A percentile compares a stretch with the other conserved stretches of the same genome.
Conservation (phyloP, 2,329 filamentous ascomycete genomes). For the Stagonosporopsis rhizophila region DNA sequence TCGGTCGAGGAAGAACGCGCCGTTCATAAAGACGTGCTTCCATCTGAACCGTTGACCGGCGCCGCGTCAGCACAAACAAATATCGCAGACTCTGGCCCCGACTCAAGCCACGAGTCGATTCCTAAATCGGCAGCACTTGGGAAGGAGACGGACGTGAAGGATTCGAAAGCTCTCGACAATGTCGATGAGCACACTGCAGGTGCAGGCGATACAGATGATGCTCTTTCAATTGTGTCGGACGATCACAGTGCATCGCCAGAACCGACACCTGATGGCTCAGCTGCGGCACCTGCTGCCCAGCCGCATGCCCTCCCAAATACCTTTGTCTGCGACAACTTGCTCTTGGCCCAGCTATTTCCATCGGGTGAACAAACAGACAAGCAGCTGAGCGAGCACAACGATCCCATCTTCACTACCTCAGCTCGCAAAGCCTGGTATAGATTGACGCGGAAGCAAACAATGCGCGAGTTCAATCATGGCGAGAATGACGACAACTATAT, state of each 20-base stretch:
- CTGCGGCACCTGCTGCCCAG: neutral
- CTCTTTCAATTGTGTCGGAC: neutral
- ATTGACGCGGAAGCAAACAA: slow-evolving; percentile 47
- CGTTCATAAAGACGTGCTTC: neutral
- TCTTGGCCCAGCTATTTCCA: slow-evolving; percentile 41
- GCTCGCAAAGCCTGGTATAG: slow-evolving; percentile 51
- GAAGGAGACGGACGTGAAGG: neutral
- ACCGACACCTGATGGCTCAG: neutral
- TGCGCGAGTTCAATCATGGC: slow-evolving; percentile 48
- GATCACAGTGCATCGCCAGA: neutral
- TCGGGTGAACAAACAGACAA: slow-evolving; percentile 8
- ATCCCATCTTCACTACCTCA: slow-evolving; percentile 44
- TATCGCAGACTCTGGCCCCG: neutral
- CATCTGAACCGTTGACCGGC: neutral
- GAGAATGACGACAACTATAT: slow-evolving; percentile 47
- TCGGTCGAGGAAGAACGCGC: slow-evolving; percentile 46
- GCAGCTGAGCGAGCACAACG: slow-evolving; percentile 30
- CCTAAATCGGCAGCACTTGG: neutral
- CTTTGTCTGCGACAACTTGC: slow-evolving; percentile 24
- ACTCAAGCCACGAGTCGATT: neutral
- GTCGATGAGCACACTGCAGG: neutral
- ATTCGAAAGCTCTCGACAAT: neutral
- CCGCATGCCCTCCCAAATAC: neutral
- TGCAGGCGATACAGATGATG: neutral
- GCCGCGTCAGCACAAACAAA: neutral